Conservation (phyloP, 129 eudicot genomes). For the Chrysanthemum lavandulifolium region DNA sequence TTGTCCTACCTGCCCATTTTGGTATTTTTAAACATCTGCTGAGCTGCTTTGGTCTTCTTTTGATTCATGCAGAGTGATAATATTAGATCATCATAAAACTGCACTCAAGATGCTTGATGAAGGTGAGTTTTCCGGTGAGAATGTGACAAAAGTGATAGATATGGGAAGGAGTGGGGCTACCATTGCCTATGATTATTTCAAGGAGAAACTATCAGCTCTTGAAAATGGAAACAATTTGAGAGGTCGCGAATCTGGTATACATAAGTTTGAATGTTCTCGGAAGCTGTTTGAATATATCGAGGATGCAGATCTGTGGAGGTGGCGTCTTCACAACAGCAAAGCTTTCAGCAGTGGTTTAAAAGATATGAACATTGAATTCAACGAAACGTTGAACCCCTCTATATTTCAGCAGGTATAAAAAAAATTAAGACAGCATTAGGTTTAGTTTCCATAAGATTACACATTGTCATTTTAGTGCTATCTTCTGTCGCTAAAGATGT, state of each 20-base stretch:
- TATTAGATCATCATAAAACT: constrained; percentile 93
- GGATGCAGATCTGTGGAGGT: constrained; percentile 87
- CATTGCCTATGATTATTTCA: constrained; percentile 73
- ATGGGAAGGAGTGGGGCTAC: constrained; percentile 93
- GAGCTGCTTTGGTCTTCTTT: constrained; percentile 17
- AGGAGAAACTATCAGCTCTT: constrained; percentile 48
- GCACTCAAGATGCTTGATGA: constrained; percentile 62
- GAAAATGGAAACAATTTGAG: constrained; percentile 22
- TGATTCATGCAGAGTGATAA: constrained; percentile 46
- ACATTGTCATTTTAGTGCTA: not conserved
- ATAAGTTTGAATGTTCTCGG: constrained; percentile 43
- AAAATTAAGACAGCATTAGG: not conserved
- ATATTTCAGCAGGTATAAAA: constrained; percentile 67
- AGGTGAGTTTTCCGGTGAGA: constrained; percentile 34
- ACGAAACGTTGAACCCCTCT: constrained; percentile 46
- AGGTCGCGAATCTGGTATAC: constrained; percentile 12
- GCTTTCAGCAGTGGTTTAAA: constrained; percentile 89
- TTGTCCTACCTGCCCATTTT: not conserved
- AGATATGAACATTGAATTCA: constrained; percentile 61
- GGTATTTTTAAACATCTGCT: not conserved
- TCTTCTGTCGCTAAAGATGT: not conserved
- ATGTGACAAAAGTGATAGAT: constrained; percentile 69
- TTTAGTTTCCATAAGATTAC: not conserved
- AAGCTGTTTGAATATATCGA: constrained; percentile 67
- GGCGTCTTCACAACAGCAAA: constrained; percentile 74